These are phyloP conservation scores for Clonostachys chloroleuca DNA, from an alignment of 2,329 filamentous ascomycete genomes.

Conservation along the genomic window DNA sequence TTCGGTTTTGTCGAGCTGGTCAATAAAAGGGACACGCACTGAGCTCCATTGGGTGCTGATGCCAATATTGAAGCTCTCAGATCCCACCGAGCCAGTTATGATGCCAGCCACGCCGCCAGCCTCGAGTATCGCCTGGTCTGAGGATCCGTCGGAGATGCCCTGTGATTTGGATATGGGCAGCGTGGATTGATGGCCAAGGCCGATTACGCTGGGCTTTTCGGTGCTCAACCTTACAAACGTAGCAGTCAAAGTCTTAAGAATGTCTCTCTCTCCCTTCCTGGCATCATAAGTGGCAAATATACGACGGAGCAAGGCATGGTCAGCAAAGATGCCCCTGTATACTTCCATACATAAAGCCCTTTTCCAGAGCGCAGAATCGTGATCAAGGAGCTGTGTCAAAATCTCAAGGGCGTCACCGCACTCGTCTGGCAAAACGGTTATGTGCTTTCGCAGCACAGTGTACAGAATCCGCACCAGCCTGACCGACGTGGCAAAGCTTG, in stretches of 20 bases:
- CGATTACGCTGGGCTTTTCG: conserved; percentile 85
- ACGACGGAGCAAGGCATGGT: conserved; percentile 71
- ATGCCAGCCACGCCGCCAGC: conserved; percentile 84
- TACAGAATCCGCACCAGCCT: conserved; percentile 80
- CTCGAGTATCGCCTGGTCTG: conserved; percentile 84
- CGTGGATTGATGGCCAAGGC: conserved; percentile 83
- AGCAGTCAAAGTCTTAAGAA: conserved; percentile 78
- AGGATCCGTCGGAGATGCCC: conserved; percentile 35
- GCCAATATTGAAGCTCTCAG: conserved; percentile 65
- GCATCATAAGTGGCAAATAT: conserved; percentile 81
- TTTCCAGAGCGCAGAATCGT: conserved; percentile 82
- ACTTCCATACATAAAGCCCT: conserved; percentile 87
- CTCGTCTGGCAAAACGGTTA: conserved; percentile 70
- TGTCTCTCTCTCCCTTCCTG: conserved; percentile 64
- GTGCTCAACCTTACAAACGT: conserved; percentile 90
- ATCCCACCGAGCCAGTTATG: conserved; percentile 67
- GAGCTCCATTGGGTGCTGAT: conserved; percentile 92
- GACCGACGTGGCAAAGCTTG: conserved; percentile 77
- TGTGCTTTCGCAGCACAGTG: conserved; percentile 73
- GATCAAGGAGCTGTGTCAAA: conserved; percentile 81
- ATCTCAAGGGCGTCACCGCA: conserved; percentile 79
- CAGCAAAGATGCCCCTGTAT: conserved; percentile 79
- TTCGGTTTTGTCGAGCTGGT: conserved; percentile 90
- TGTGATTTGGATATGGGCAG: conserved; percentile 54
- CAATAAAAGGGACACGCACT: conserved; percentile 81